A percentile compares a stretch with the other conserved stretches of the same genome.
Evolutionary conservation across 371 early-diverging fungal species (phyloP).

Genomic region (Mortierella polycephala): DNA sequence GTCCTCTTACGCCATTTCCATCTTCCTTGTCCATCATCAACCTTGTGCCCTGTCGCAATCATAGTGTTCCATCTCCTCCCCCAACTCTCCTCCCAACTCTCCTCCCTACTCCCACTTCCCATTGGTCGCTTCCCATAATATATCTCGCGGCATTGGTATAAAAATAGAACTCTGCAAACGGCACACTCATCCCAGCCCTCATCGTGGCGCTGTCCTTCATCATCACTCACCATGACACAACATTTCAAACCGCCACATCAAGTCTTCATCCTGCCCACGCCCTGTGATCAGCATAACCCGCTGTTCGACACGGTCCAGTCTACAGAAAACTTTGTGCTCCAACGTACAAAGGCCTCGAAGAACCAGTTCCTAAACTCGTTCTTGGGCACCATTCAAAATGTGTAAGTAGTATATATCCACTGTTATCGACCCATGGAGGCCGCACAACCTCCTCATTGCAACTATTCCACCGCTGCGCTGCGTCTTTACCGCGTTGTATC

Average conservation of each 20-base stretch:
- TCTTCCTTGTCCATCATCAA: too few species aligned
- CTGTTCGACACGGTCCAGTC: constrained; percentile 64
- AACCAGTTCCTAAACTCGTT: constrained; percentile 72
- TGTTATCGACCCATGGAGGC: neutral
- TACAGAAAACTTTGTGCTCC: constrained; percentile 73
- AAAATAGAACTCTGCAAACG: too few species aligned
- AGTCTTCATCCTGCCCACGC: constrained; percentile 54
- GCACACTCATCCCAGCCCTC: neutral
- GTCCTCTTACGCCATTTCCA: too few species aligned
- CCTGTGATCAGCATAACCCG: constrained; percentile 54
- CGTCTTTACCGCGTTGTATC: too few species aligned
- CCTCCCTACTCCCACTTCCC: too few species aligned
- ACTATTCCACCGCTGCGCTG: neutral
- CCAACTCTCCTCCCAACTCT: too few species aligned
- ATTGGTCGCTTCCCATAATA: too few species aligned
- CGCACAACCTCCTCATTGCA: neutral
- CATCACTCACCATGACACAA: constrained; percentile 21
- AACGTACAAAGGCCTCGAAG: constrained; percentile 72
- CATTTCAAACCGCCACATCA: constrained; percentile 48
- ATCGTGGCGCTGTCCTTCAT: constrained; percentile 1
- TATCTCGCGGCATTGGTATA: too few species aligned
- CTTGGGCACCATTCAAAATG: constrained; percentile 85
- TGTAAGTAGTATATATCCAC: constrained; percentile 58
- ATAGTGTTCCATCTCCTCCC: too few species aligned
- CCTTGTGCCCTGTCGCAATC: too few species aligned